These are phyloP conservation scores for Alternaria consortialis DNA, from an alignment of 2,329 filamentous ascomycete genomes.

Conservation along the genomic window DNA sequence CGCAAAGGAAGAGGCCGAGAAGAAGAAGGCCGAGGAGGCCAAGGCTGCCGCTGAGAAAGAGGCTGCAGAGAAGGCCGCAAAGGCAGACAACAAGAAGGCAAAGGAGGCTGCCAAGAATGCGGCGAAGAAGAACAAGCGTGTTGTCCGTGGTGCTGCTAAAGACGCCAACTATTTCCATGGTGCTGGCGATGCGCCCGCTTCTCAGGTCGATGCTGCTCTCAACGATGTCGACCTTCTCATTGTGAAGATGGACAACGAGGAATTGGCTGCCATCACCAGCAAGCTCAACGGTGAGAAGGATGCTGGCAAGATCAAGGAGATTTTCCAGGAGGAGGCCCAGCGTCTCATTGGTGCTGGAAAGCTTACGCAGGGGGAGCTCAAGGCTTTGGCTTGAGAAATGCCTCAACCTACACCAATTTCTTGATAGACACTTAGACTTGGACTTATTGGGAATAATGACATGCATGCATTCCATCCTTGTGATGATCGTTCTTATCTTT, in stretches of 20 bases:
- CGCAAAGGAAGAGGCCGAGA: slow-evolving; percentile 82
- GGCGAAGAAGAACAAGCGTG: slow-evolving; percentile 99
- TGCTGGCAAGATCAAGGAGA: slow-evolving; percentile 82
- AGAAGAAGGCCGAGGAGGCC: slow-evolving; percentile 85
- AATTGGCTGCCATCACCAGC: slow-evolving; percentile 82
- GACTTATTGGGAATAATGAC: slow-evolving; percentile 16
- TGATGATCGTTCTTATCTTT: not conserved
- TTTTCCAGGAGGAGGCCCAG: slow-evolving; percentile 81
- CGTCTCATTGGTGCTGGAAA: slow-evolving; percentile 83
- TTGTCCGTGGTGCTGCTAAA: slow-evolving; percentile 92
- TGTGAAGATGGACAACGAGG: slow-evolving; percentile 87
- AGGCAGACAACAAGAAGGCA: slow-evolving; percentile 88
- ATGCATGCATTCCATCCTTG: slow-evolving; percentile 4
- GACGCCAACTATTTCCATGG: slow-evolving; percentile 94
- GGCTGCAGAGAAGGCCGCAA: slow-evolving; percentile 82
- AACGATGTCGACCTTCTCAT: slow-evolving; percentile 87
- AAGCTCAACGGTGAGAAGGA: slow-evolving; percentile 83
- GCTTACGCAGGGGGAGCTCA: slow-evolving; percentile 83
- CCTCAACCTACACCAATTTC: slow-evolving; percentile 4
- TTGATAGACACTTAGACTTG: slow-evolving; percentile 33
- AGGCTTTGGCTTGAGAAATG: slow-evolving; percentile 60
- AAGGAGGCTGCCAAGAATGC: slow-evolving; percentile 99
- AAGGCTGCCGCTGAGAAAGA: slow-evolving; percentile 83
- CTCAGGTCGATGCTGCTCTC: slow-evolving; percentile 82
- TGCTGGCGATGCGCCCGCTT: slow-evolving; percentile 72